Base-by-base conservation (phyloP, 73 alveolate species). In the Loxodes magnus region DNA sequence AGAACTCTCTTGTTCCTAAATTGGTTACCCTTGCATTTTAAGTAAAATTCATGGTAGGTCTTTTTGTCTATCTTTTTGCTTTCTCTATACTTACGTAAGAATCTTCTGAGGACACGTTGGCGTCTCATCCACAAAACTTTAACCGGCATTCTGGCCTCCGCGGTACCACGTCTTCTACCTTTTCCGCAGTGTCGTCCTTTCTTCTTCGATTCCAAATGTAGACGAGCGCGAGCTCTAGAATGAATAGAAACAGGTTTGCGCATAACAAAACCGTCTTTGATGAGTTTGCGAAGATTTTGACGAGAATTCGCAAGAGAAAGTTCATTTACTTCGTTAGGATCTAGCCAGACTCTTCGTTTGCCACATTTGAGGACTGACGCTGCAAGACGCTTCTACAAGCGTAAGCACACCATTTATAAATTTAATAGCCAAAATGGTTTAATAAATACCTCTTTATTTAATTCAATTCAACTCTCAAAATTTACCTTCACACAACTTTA, bases 61-160 rank as follows among this genome's bases (percentile, higher is more conserved):
- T 24, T 90, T 79, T 79, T 88, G 87, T 92, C 94, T 67, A 92
- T 84, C 72, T 89, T 82, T 87, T 81, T 88, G 67, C 83, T 66
- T 56, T 83, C 96, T 72, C 99, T 87, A 71, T 86, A 87, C 72
- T 88, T 88, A 57, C 90, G 73, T 71, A 92, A 91, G 63, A 92
- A 86, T 65, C 99, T 79, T 73, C 99, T 87, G 67, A 92, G 83
- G 35, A 91, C 97, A 65, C 99, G 85, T 79, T 88, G 93, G 59
- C 99, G 82, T 58, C 99, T 77, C 84, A 92, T 88, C 94, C 97
- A 85, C 44, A 88, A 66, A 51, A 88, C 90, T 74, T 92, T 92
- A 25, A 61, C 51, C 14, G 99, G 99, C 99, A 92, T 92, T 67
- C 99, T 84, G 42, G 97, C 97, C 78, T 85, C 92, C 68, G 79